phyloP scores from a whole-genome alignment of 768 basidiomycete genomes.

The Jaapia argillacea region DNA sequence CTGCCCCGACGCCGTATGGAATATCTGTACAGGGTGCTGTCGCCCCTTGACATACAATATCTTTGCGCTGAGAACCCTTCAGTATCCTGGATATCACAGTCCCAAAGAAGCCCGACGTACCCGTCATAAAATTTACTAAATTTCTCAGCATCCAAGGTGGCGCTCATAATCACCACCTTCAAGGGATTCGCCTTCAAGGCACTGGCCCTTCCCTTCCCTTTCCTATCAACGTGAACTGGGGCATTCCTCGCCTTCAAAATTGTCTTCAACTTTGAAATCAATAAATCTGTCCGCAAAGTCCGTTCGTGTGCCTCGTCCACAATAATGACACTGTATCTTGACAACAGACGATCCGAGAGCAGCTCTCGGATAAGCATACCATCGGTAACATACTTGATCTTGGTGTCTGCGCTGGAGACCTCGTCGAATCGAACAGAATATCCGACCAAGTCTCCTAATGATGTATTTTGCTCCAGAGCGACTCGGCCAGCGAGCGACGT shows the following conservation, averaged over 20 bases:
- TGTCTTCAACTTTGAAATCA: conserved; percentile 83
- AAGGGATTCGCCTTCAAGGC: conserved; percentile 44
- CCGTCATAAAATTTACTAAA: conserved; percentile 82
- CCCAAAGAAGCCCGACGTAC: conserved; percentile 33
- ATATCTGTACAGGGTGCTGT: conserved; percentile 83
- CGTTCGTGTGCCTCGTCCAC: conserved; percentile 98
- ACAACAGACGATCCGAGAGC: conserved; percentile 65
- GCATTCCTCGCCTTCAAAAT: conserved; percentile 63
- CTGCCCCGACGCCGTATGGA: conserved; percentile 64
- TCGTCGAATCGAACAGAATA: conserved; percentile 98
- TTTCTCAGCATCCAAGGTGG: conserved; percentile 91
- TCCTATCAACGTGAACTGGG: conserved; percentile 31
- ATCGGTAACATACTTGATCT: conserved; percentile 95
- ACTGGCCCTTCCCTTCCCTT: conserved; percentile 30
- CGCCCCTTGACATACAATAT: conserved; percentile 90
- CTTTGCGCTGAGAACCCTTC: conserved; percentile 47
- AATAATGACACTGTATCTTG: conserved; percentile 78
- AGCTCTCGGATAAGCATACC: conserved; percentile 96
- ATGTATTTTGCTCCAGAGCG: conserved; percentile 66
- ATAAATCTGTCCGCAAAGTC: conserved; percentile 85
- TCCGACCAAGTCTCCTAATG: conserved; percentile 73
- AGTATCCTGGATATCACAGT: not conserved
- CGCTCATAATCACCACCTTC: conserved; percentile 95
- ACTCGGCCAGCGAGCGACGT: conserved; percentile 91
- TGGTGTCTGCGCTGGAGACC: conserved; percentile 53